A percentile compares a stretch with the other conserved stretches of the same genome.
Evolutionary conservation across 2,329 filamentous ascomycete species (phyloP).

Genomic region (Fusarium sp.): DNA sequence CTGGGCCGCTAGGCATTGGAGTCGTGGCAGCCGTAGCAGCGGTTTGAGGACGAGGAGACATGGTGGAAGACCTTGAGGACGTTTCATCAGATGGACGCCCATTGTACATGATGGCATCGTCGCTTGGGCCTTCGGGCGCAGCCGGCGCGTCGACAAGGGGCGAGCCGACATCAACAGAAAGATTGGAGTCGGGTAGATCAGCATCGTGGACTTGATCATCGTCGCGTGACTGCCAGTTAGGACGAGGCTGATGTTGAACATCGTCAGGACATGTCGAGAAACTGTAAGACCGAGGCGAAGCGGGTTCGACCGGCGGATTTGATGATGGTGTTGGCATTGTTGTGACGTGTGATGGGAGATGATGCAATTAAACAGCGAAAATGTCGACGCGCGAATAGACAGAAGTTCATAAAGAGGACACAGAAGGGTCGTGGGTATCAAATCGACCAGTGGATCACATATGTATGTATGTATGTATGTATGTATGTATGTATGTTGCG

Average conservation of each 20-base stretch:
- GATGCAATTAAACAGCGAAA: slow-evolving; percentile 15
- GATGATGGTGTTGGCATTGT: slow-evolving; percentile 59
- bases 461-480: slow-evolving; percentile 1
- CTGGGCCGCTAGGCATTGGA: slow-evolving; percentile 45
- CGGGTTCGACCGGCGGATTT: slow-evolving; percentile 50
- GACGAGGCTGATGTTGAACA: slow-evolving; percentile 42
- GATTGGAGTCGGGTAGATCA: slow-evolving; percentile 30
- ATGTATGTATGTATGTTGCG: not conserved
- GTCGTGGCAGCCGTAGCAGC: slow-evolving; percentile 47
- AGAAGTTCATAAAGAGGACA: not conserved
- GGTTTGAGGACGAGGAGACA: slow-evolving; percentile 55
- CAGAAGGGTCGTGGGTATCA: slow-evolving; percentile 26
- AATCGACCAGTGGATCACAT: slow-evolving; percentile 17
- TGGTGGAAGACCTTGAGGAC: slow-evolving; percentile 53
- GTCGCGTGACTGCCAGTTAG: slow-evolving; percentile 39
- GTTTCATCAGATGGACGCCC: slow-evolving; percentile 41
- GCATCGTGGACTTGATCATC: slow-evolving; percentile 29
- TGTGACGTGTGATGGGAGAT: slow-evolving; percentile 10
- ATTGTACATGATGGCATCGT: slow-evolving; percentile 40
- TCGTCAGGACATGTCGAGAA: slow-evolving; percentile 58
- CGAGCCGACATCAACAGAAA: slow-evolving; percentile 35
- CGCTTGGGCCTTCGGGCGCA: slow-evolving; percentile 32
- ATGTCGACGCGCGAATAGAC: not conserved
- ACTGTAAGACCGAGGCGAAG: slow-evolving; percentile 49
- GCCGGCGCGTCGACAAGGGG: slow-evolving; percentile 30